Percentiles rank a stretch among this genome's conserved stretches.
phyloP scores from a whole-genome alignment of 441 rosid species.

The Mallotus repandus region DNA sequence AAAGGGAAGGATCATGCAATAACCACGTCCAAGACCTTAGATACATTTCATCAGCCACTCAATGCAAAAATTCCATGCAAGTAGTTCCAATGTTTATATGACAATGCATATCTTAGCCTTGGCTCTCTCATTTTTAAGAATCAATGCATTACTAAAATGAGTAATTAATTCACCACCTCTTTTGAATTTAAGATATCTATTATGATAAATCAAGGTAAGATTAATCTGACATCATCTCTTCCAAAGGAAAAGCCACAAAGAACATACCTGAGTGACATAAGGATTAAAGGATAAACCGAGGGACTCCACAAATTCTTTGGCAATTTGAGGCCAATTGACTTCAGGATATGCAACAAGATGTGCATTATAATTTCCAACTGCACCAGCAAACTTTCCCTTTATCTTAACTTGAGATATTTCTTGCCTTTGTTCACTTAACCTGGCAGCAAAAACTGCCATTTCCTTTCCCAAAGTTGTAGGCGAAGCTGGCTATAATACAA shows the following conservation, averaged over 20 bases:
- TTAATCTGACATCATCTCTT: no score
- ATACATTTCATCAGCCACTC: background rate
- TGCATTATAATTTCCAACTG: slow-evolving; percentile 94
- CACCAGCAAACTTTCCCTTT: slow-evolving; percentile 96
- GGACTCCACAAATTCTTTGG: slow-evolving; percentile 80
- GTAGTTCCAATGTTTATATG: background rate
- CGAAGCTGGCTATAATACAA: slow-evolving; percentile 80
- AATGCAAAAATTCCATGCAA: background rate
- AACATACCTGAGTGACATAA: slow-evolving; percentile 77
- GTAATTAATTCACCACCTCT: no score
- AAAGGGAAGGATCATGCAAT: background rate
- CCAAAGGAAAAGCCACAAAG: background rate
- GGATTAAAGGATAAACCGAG: slow-evolving; percentile 86
- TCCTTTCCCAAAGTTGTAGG: slow-evolving; percentile 96
- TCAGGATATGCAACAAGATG: slow-evolving; percentile 80
- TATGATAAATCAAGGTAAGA: background rate
- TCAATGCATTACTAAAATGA: background rate
- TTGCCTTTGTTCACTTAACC: slow-evolving; percentile 75
- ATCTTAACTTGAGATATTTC: slow-evolving; percentile 69
- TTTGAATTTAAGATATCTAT: background rate
- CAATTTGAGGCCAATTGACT: slow-evolving; percentile 73
- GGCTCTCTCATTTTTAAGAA: background rate
- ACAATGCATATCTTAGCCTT: background rate
- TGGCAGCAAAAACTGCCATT: slow-evolving; percentile 81
- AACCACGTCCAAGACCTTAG: background rate